A percentile compares a stretch with the other conserved stretches of the same genome.
Conservation (phyloP, 768 basidiomycete genomes). For the Amanita pallidorosea region DNA sequence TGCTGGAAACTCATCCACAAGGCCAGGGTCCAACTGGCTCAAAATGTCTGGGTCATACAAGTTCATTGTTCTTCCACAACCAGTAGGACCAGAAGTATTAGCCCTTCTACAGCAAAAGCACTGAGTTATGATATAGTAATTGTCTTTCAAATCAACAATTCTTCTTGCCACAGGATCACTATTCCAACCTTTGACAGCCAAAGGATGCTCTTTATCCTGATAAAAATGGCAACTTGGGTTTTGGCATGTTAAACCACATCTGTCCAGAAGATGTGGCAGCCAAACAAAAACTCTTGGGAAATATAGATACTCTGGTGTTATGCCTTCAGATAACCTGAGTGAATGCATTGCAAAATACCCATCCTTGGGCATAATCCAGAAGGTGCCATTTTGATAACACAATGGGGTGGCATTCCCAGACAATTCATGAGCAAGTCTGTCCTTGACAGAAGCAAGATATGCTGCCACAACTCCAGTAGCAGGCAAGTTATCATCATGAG, state of each 20-base stretch:
- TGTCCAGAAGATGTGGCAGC: slow-evolving; percentile 5
- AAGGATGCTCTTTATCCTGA: slow-evolving; percentile 3
- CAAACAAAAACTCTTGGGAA: slow-evolving; percentile 5
- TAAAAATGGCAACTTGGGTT: background rate
- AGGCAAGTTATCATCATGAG: background rate
- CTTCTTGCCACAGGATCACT: slow-evolving; percentile 8
- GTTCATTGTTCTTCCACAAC: slow-evolving; percentile 11
- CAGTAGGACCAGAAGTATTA: background rate
- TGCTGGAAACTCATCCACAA: slow-evolving; percentile 8
- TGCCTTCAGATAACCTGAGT: background rate
- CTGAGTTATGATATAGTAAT: slow-evolving; percentile 11
- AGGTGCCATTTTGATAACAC: slow-evolving; percentile 7
- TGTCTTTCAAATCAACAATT: slow-evolving; percentile 8
- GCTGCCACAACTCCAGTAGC: background rate
- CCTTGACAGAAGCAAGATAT: slow-evolving; percentile 6
- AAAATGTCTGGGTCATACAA: slow-evolving; percentile 9
- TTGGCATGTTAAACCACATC: background rate
- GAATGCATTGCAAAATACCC: slow-evolving; percentile 5
- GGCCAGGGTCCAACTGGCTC: slow-evolving; percentile 5
- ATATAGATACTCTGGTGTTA: slow-evolving; percentile 3
- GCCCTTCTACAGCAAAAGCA: slow-evolving; percentile 5
- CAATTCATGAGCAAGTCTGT: slow-evolving; percentile 5
- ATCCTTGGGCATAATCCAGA: slow-evolving; percentile 5
- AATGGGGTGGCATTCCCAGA: slow-evolving; percentile 1
- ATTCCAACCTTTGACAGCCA: slow-evolving; percentile 11